Evolutionary conservation across 2,329 filamentous ascomycete genomes (phyloP).

Genomic region (Elsinoe fawcettii): DNA sequence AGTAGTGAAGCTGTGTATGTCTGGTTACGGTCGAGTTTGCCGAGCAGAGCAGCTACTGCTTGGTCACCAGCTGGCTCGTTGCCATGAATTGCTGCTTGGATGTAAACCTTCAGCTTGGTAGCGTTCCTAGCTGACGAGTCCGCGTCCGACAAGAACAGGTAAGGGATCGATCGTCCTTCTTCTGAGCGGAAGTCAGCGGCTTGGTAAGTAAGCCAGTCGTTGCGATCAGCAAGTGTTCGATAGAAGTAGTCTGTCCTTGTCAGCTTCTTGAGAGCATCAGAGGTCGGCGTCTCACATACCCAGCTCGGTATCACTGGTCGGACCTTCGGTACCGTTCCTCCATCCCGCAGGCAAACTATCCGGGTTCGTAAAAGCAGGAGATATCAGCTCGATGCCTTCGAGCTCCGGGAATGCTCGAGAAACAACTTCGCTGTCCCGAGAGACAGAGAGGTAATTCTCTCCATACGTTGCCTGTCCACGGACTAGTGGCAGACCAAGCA

Average conservation of each 20-base stretch:
- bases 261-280: not conserved
- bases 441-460: constrained; percentile 2
- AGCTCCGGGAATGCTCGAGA: constrained; percentile 19
- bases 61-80: constrained; percentile 34
- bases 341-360: constrained; percentile 19
- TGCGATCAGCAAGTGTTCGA: constrained; percentile 17
- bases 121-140: constrained; percentile 2
- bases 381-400: constrained; percentile 20
- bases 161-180: constrained; percentile 19
- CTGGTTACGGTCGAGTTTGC: constrained; percentile 29
- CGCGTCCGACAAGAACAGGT: constrained; percentile 14
- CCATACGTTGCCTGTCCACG: constrained; percentile 1
- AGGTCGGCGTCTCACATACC: not conserved
- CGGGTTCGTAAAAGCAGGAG: constrained; percentile 21
- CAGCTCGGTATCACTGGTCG: constrained; percentile 20
- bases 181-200: constrained; percentile 20
- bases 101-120: constrained; percentile 4
- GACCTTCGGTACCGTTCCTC: constrained; percentile 21
- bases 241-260: constrained; percentile 18
- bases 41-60: constrained; percentile 30
- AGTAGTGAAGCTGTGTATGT: constrained; percentile 28
- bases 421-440: constrained; percentile 6
- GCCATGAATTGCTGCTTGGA: constrained; percentile 14
- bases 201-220: constrained; percentile 20
- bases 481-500: not conserved